Conservation (phyloP, 2,329 filamentous ascomycete genomes). For the Whalleya microplaca region DNA sequence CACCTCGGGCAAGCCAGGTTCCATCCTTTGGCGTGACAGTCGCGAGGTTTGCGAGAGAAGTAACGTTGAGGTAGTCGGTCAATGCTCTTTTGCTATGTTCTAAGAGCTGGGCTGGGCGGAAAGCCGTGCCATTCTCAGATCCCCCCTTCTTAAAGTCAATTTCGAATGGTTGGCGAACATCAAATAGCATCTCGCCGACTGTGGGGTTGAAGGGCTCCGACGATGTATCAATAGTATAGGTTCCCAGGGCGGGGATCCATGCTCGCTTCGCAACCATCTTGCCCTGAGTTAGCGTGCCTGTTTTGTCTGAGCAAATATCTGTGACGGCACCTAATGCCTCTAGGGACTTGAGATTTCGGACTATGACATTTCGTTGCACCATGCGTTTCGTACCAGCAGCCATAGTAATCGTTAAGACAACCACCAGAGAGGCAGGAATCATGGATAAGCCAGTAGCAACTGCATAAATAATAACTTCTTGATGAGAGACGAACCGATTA, state of each 20-base stretch:
- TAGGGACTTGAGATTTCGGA: constrained; percentile 59
- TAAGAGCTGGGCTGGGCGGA: constrained; percentile 40
- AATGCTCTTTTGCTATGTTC: constrained; percentile 49
- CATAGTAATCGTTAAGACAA: constrained; percentile 71
- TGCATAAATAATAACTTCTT: constrained; percentile 67
- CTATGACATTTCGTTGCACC: constrained; percentile 61
- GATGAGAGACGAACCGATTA: constrained; percentile 57
- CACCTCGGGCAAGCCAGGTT: constrained; percentile 63
- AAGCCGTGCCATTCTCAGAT: constrained; percentile 28
- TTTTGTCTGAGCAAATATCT: constrained; percentile 58
- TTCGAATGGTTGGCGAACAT: constrained; percentile 41
- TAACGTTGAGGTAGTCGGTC: constrained; percentile 59
- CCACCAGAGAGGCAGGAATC: constrained; percentile 64
- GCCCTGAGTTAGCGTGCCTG: constrained; percentile 64
- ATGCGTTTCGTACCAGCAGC: constrained; percentile 62
- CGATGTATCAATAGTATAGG: constrained; percentile 59
- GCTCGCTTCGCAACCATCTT: constrained; percentile 66
- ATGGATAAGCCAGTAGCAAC: constrained; percentile 62
- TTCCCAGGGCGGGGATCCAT: constrained; percentile 61
- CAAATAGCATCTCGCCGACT: constrained; percentile 50
- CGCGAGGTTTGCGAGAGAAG: constrained; percentile 60
- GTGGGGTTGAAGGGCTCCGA: constrained; percentile 62
- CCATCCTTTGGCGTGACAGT: constrained; percentile 49
- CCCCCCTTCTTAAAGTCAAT: constrained; percentile 33
- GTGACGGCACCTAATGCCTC: constrained; percentile 67